Percentiles rank a stretch among this genome's conserved stretches.
phyloP scores from a whole-genome alignment of 2,329 filamentous ascomycete genomes.

The Talaromyces sp. region DNA sequence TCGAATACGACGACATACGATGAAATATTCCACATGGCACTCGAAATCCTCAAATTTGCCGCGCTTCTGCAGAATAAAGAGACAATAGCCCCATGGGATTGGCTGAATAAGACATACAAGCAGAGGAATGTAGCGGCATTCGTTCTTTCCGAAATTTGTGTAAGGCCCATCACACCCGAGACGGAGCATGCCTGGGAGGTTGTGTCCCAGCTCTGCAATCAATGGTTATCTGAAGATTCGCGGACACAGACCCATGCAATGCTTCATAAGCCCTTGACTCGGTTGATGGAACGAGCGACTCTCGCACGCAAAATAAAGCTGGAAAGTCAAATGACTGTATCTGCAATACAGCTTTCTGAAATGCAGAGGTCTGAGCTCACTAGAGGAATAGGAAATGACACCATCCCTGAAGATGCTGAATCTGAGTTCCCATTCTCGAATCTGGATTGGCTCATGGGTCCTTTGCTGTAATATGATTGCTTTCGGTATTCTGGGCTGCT shows the following conservation, averaged over 20 bases:
- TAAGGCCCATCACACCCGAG: conserved; percentile 21
- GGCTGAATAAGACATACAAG: conserved; percentile 56
- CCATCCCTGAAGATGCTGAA: neutral
- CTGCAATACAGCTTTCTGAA: neutral
- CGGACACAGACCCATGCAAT: conserved; percentile 12
- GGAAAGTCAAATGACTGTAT: neutral
- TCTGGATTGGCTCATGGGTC: neutral
- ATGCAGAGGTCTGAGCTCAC: neutral
- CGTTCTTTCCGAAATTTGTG: conserved; percentile 53
- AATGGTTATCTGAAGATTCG: conserved; percentile 17
- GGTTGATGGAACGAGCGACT: conserved; percentile 25
- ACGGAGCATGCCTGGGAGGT: conserved; percentile 27
- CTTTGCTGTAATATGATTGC: neutral
- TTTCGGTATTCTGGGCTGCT: neutral
- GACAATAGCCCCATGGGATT: conserved; percentile 52
- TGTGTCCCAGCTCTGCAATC: conserved; percentile 23
- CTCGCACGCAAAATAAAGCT: conserved; percentile 16
- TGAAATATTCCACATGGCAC: conserved; percentile 60
- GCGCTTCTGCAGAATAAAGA: conserved; percentile 59
- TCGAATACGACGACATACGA: conserved; percentile 41
- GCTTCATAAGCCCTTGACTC: conserved; percentile 20
- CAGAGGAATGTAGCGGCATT: conserved; percentile 58
- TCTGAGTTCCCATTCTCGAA: neutral
- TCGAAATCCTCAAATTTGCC: conserved; percentile 65
- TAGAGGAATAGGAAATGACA: neutral